Percentiles rank a stretch among this genome's conserved stretches.
These are phyloP conservation scores for Viridothelium virens DNA, from an alignment of 495 filamentous ascomycete genomes.

Conservation along the genomic window DNA sequence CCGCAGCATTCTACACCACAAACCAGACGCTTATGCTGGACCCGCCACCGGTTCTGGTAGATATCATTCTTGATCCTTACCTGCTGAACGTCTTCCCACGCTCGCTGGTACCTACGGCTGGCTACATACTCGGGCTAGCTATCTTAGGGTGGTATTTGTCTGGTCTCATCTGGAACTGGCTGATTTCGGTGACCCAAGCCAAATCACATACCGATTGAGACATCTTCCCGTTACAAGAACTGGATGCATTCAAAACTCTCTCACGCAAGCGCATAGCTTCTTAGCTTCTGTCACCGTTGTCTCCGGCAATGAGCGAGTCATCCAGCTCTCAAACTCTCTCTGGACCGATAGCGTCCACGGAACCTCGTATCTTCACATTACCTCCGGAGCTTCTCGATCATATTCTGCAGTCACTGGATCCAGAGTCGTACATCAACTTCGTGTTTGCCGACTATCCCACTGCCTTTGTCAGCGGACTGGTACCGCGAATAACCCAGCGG, in stretches of 20 bases:
- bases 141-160: constrained; percentile 35
- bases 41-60: constrained; percentile 66
- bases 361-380: constrained; percentile 31
- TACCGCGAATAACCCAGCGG: constrained; percentile 20
- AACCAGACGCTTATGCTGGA: constrained; percentile 66
- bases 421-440: constrained; percentile 35
- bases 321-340: constrained; percentile 13
- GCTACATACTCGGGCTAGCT: constrained; percentile 33
- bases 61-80: constrained; percentile 86
- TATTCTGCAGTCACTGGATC: constrained; percentile 34
- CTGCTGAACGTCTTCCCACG: constrained; percentile 38
- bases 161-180: constrained; percentile 28
- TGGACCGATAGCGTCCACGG: constrained; percentile 14
- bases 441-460: constrained; percentile 36
- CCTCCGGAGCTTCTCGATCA: constrained; percentile 39
- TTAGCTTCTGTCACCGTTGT: too few relatives aligned
- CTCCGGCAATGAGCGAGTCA: constrained; percentile 9
- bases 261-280: too few relatives aligned
- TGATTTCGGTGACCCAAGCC: constrained; percentile 19
- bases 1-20: constrained; percentile 74
- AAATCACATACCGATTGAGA: constrained; percentile 32
- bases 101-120: constrained; percentile 34
- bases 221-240: background rate
- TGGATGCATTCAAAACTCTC: too few relatives aligned
- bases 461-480: constrained; percentile 28